These are phyloP conservation scores for Zoysia japonica DNA, from an alignment of 176 grass and related monocot genomes.

Conservation along the genomic window DNA sequence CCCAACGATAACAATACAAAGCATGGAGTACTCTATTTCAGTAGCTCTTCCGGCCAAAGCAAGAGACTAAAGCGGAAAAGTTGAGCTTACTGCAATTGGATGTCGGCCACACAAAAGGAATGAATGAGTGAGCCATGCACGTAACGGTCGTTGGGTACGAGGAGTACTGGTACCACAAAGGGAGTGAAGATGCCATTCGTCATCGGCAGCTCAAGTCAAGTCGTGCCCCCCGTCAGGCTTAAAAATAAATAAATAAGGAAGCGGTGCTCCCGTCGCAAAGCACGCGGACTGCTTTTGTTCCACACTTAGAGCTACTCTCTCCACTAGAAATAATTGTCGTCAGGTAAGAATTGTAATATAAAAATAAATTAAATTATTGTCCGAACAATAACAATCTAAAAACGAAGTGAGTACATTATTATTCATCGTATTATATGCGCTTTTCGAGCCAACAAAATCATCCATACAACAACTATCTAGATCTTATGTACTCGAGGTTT, in stretches of 20 bases:
- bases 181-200: not conserved
- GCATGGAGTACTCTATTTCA: too few species aligned
- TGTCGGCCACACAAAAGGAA: not conserved
- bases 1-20: too few species aligned
- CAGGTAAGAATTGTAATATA: too few species aligned
- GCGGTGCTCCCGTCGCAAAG: not conserved
- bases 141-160: too few species aligned
- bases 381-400: too few species aligned
- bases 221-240: not conserved
- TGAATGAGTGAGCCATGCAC: not conserved
- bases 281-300: slow-evolving; percentile 18
- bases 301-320: not conserved
- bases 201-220: not conserved
- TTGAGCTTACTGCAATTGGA: not conserved
- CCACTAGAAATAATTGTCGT: too few species aligned
- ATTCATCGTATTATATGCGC: not conserved
- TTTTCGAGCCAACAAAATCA: not conserved
- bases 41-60: not conserved
- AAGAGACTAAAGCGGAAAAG: not conserved
- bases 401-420: not conserved
- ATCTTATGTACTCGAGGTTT: too few species aligned
- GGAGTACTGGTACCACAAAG: too few species aligned
- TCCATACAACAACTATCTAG: too few species aligned
- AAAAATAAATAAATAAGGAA: too few species aligned
- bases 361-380: too few species aligned